A percentile compares a stretch with the other conserved stretches of the same genome.
phyloP scores from a whole-genome alignment of 1,284 basidiomycete genomes.

The Anthracocystis setariae region DNA sequence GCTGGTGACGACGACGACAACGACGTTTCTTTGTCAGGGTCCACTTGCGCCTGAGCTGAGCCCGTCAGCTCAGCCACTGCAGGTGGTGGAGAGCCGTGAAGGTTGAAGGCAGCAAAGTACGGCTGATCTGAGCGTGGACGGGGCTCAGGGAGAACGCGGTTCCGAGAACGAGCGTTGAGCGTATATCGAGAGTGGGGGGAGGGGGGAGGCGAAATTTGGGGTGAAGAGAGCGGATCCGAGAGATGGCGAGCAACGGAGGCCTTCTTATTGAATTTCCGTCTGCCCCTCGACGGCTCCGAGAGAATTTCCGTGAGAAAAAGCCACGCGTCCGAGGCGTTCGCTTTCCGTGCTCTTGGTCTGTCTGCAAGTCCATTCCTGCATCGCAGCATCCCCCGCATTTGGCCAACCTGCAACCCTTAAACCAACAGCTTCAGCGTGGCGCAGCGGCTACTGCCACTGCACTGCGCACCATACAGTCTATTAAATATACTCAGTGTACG shows the following conservation, averaged over 20 bases:
- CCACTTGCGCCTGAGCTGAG: constrained; percentile 14
- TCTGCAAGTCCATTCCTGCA: no score
- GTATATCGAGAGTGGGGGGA: constrained; percentile 13
- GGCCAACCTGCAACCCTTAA: no score
- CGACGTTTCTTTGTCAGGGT: neutral
- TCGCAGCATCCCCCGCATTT: no score
- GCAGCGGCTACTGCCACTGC: no score
- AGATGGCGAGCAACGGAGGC: constrained; percentile 24
- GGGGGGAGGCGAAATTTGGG: no score
- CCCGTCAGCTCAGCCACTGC: constrained; percentile 3
- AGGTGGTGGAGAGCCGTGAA: constrained; percentile 4
- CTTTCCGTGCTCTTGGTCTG: no score
- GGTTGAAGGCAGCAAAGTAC: constrained; percentile 12
- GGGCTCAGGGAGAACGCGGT: constrained; percentile 28
- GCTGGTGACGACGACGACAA: constrained; percentile 13
- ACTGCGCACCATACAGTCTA: no score
- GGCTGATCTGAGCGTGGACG: constrained; percentile 4
- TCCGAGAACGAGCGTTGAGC: constrained; percentile 39
- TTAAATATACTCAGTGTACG: no score
- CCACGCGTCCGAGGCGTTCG: no score
- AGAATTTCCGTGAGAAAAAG: no score
- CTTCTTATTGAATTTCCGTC: constrained; percentile 13
- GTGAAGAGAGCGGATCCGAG: constrained; percentile 41
- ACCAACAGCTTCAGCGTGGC: no score
- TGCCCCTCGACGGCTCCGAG: neutral